A percentile compares a stretch with the other conserved stretches of the same genome.
These are phyloP conservation scores for Spizellomyces sp. DNA, from an alignment of 192 early-diverging fungal species.

Conservation along the genomic window DNA sequence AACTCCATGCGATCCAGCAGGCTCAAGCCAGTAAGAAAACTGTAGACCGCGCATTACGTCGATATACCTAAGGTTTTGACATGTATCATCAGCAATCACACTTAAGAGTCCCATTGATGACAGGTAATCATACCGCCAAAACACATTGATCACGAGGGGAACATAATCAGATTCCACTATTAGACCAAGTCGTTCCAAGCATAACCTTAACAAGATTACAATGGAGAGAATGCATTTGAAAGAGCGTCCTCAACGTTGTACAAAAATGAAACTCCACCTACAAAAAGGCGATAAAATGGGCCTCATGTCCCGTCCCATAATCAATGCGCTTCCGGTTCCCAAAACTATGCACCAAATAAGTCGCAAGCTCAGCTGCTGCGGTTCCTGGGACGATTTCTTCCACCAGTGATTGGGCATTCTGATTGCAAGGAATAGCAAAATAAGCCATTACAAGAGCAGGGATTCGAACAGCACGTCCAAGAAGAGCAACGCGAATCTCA, in stretches of 20 bases:
- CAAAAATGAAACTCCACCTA: constrained; percentile 40
- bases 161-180: constrained; percentile 69
- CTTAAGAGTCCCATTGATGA: not conserved
- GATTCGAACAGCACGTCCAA: too few relatives aligned
- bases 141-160: constrained; percentile 68
- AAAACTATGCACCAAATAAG: constrained; percentile 82
- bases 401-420: constrained; percentile 28
- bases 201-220: too few relatives aligned
- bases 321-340: constrained; percentile 93
- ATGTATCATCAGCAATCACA: not conserved
- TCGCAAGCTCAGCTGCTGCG: constrained; percentile 62
- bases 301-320: constrained; percentile 97
- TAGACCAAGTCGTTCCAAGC: constrained; percentile 74
- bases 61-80: constrained; percentile 60
- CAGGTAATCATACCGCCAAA: constrained; percentile 27
- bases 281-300: constrained; percentile 86
- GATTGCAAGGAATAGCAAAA: not conserved
- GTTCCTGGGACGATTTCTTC: constrained; percentile 30
- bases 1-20: constrained; percentile 97
- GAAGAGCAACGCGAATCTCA: constrained; percentile 32
- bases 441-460: too few relatives aligned
- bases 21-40: constrained; percentile 92
- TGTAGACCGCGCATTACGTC: constrained; percentile 87
- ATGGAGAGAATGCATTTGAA: too few relatives aligned
- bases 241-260: constrained; percentile 2